Evolutionary conservation across 345 rosid species (phyloP), one percentile per base, ranked within the genome.

Genomic region (Salix koriyanagi): DNA sequence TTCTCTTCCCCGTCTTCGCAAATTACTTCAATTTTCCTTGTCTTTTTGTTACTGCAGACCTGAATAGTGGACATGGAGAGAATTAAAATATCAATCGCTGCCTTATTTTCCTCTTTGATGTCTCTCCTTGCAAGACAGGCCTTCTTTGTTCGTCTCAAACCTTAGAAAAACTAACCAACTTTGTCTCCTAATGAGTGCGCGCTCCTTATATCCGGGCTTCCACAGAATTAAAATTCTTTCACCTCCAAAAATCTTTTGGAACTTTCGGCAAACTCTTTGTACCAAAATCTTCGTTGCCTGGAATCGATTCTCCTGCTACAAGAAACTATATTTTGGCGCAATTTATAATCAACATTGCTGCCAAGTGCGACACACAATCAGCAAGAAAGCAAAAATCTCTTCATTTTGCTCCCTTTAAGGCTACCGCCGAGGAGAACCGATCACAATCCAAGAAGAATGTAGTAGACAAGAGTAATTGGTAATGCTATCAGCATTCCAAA

Each of bases 101-200:
- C 30, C 54, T 4, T 44, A 66, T 80, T 79, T 76, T 84, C 79
- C 80, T 84, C 86, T 48, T 70, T 39, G 15, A 1, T 85, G 82
- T 82, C 83, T 77, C 84, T 41, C 71, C 7, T 60, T 74, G 74
- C 28, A 64, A 16, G 58, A 25, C 44, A 5, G 69, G 37, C 64
- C 76, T 69, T 71, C 19, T n/a, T 30, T 78, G 76, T 76, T 80
- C 32, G 79, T 71, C 12, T 66, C 48, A 72, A 72, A 70, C 70
- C 60, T 74, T 64, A 72, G 58, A 73, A 79, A 71, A 66, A 71
- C 70, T 71, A 37, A 60, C 70, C 2, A 37, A 67, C 70, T 81
- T 75, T 85, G 88, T 87, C 84, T 82, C 77, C 26, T 85, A 73
- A 83, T 74, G 88, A 79, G 72, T 85, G 86, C 91, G 84, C 64